phyloP scores from a whole-genome alignment of 2,329 filamentous ascomycete genomes.

The Pseudogymnoascus sp. region DNA sequence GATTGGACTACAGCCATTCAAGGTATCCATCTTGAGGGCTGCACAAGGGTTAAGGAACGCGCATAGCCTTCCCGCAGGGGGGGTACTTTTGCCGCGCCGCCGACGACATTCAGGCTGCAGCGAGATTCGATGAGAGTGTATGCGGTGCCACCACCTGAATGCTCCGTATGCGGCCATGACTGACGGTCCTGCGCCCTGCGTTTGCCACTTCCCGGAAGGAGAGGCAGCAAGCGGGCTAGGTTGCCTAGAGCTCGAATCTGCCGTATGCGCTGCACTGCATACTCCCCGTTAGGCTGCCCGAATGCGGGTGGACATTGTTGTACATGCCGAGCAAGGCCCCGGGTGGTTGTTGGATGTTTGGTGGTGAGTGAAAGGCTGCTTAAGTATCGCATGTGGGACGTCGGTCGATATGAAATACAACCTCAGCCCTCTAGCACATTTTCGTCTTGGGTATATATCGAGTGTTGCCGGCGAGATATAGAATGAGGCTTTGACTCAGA shows the following conservation, averaged over 20 bases:
- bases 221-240: neutral
- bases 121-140: neutral
- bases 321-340: conserved; percentile 2
- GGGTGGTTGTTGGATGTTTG: conserved; percentile 1
- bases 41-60: neutral
- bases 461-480: neutral
- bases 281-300: conserved; percentile 6
- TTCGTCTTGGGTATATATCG: neutral
- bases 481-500: neutral
- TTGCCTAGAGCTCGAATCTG: neutral
- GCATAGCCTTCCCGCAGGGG: conserved; percentile 4
- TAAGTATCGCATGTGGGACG: conserved; percentile 5
- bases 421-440: neutral
- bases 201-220: neutral
- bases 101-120: conserved; percentile 4
- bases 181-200: neutral
- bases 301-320: conserved; percentile 1
- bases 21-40: neutral
- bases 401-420: neutral
- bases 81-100: conserved; percentile 5
- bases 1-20: neutral
- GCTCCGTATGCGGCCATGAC: neutral
- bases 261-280: neutral
- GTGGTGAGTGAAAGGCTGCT: conserved; percentile 1
- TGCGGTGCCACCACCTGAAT: neutral